These are phyloP conservation scores for Paramecium tetraurelia DNA, from an alignment of 73 alveolate genomes.

Conservation along the genomic window DNA sequence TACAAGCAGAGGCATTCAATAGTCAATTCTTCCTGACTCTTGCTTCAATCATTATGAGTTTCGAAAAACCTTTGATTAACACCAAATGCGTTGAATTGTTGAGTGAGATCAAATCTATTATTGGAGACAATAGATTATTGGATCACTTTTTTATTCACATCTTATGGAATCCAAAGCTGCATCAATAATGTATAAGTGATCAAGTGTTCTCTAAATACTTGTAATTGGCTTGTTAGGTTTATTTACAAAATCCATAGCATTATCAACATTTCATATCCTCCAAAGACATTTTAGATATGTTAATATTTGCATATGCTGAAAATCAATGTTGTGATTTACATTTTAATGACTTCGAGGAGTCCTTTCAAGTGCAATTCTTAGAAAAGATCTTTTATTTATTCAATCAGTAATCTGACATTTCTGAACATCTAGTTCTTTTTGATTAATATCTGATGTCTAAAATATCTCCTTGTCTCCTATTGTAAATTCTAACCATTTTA, in stretches of 20 bases:
- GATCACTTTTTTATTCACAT: slow-evolving; percentile 3
- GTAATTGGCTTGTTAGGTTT: not conserved
- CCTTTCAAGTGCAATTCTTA: not conserved
- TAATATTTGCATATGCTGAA: not conserved
- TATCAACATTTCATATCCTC: not conserved
- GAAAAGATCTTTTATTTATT: not conserved
- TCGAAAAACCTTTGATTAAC: not conserved
- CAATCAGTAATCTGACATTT: not conserved
- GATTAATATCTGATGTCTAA: not conserved
- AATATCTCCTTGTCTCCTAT: not conserved
- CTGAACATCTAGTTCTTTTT: not conserved
- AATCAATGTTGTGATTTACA: not conserved
- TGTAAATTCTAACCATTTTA: not conserved
- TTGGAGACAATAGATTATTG: not conserved
- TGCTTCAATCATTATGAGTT: not conserved
- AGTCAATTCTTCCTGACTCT: not conserved
- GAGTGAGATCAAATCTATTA: not conserved
- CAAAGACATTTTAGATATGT: slow-evolving; percentile 1
- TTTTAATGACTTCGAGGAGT: not conserved
- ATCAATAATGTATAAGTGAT: not conserved
- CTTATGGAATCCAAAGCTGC: slow-evolving; percentile 9
- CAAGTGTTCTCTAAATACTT: not conserved
- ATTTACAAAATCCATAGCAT: not conserved
- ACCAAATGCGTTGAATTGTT: not conserved
- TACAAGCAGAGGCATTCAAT: not conserved